Conservation (phyloP, 768 basidiomycete genomes). For the Pulveroboletus sp. region DNA sequence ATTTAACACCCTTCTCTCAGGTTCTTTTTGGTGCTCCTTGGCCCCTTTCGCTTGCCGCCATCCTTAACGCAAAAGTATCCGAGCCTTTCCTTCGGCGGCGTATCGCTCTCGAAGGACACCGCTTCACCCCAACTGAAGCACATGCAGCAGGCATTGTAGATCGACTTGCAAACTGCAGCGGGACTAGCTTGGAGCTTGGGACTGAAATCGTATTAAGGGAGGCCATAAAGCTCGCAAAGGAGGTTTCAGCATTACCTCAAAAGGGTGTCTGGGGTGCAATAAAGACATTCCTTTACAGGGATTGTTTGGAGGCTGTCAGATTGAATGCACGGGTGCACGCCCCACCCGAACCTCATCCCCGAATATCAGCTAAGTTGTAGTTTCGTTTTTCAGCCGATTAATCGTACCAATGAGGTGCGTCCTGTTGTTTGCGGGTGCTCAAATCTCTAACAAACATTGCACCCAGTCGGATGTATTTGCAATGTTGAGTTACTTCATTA, state of each 20-base stretch:
- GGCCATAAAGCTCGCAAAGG: slow-evolving; percentile 60
- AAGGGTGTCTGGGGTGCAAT: slow-evolving; percentile 72
- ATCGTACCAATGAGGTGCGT: slow-evolving; percentile 8
- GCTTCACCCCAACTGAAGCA: slow-evolving; percentile 74
- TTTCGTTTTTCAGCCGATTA: slow-evolving; percentile 1
- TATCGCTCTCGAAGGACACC: slow-evolving; percentile 76
- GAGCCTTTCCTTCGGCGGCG: slow-evolving; percentile 60
- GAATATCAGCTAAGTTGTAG: slow-evolving; percentile 17
- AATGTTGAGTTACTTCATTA: not conserved
- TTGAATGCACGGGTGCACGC: slow-evolving; percentile 16
- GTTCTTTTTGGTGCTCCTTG: slow-evolving; percentile 81
- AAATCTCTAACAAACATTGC: slow-evolving; percentile 6
- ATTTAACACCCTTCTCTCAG: slow-evolving; percentile 34
- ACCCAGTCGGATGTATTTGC: not conserved
- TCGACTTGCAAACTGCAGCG: slow-evolving; percentile 39
- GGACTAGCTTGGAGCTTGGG: slow-evolving; percentile 45
- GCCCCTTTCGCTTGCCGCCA: slow-evolving; percentile 66
- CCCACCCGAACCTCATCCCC: slow-evolving; percentile 1
- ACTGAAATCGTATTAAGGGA: slow-evolving; percentile 61
- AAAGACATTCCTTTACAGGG: slow-evolving; percentile 60
- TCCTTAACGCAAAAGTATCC: slow-evolving; percentile 65
- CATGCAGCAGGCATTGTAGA: slow-evolving; percentile 67
- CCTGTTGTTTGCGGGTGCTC: not conserved
- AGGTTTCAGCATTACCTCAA: slow-evolving; percentile 48
- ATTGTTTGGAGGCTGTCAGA: slow-evolving; percentile 44